Conservation (phyloP, 495 filamentous ascomycete genomes). For the Penicillium dipodomyicola region DNA sequence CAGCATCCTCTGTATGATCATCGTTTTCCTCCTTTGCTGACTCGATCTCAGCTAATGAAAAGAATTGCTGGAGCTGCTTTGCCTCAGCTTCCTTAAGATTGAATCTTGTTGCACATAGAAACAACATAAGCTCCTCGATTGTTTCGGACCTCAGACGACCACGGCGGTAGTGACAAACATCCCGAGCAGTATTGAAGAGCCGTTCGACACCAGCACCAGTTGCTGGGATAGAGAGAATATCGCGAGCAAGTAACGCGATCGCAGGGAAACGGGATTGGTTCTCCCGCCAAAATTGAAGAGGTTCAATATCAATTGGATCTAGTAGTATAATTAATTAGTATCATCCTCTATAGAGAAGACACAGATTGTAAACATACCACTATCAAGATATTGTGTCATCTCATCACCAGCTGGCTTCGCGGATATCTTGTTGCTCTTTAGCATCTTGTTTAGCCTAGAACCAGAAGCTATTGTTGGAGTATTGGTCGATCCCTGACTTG, state of each 20-base stretch:
- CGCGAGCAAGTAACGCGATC: neutral
- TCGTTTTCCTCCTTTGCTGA: too few relatives aligned
- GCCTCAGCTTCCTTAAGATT: neutral
- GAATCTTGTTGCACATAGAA: slow-evolving; percentile 2
- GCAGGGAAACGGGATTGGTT: neutral
- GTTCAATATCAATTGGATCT: slow-evolving; percentile 1
- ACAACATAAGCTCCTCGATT: too few relatives aligned
- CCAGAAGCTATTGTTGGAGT: neutral
- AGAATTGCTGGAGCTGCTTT: slow-evolving; percentile 1
- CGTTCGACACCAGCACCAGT: neutral
- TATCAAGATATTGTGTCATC: too few relatives aligned
- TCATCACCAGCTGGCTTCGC: too few relatives aligned
- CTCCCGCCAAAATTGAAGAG: slow-evolving; percentile 2
- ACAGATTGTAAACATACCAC: neutral
- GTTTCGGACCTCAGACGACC: neutral
- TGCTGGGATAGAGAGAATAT: too few relatives aligned
- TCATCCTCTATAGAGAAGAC: neutral
- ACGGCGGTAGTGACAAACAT: neutral
- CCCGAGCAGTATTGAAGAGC: slow-evolving; percentile 2
- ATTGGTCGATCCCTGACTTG: neutral
- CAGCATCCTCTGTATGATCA: too few relatives aligned
- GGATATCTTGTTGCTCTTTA: neutral
- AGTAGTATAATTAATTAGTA: slow-evolving; percentile 1
- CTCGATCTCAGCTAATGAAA: neutral
- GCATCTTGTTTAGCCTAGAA: neutral